phyloP scores from a whole-genome alignment of 208 protist genomes.

The Trypanosoma scelopori region DNA sequence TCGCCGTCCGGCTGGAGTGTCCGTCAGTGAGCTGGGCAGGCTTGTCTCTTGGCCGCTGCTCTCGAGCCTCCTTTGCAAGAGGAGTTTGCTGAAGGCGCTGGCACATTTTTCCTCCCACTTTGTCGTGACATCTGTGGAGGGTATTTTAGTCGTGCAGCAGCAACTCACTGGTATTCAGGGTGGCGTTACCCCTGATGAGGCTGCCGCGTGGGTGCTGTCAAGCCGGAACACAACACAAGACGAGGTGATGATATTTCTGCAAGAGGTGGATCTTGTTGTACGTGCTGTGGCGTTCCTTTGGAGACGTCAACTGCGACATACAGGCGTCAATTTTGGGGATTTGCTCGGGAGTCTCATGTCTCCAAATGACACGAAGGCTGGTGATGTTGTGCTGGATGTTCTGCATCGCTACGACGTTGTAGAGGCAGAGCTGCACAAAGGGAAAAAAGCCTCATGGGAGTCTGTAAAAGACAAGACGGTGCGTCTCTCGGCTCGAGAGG shows the following conservation, averaged over 20 bases:
- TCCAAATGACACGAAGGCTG: not conserved
- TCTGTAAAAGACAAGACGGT: constrained; percentile 1
- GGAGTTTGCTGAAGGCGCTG: constrained; percentile 20
- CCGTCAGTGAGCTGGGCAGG: constrained; percentile 19
- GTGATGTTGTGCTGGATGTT: constrained; percentile 5
- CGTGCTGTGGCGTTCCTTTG: constrained; percentile 26
- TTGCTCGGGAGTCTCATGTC: constrained; percentile 8
- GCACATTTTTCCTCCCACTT: constrained; percentile 21
- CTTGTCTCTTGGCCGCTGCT: constrained; percentile 15
- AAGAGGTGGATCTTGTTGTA: constrained; percentile 25
- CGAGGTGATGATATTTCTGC: not conserved
- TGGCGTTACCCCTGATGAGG: constrained; percentile 9
- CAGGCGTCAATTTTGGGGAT: constrained; percentile 15
- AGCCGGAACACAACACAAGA: not conserved
- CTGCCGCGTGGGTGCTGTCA: constrained; percentile 10
- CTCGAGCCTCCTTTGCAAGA: constrained; percentile 12
- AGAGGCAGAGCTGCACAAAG: not conserved
- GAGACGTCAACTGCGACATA: constrained; percentile 15
- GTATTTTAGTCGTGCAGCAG: constrained; percentile 6
- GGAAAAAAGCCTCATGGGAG: not conserved
- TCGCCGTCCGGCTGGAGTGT: constrained; percentile 15
- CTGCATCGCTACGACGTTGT: constrained; percentile 23
- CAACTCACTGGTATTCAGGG: not conserved
- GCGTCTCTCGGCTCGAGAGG: constrained; percentile 19
- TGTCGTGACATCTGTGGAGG: constrained; percentile 13